Conservation (phyloP, 2,329 filamentous ascomycete species). For the Aspergillus sp. region DNA sequence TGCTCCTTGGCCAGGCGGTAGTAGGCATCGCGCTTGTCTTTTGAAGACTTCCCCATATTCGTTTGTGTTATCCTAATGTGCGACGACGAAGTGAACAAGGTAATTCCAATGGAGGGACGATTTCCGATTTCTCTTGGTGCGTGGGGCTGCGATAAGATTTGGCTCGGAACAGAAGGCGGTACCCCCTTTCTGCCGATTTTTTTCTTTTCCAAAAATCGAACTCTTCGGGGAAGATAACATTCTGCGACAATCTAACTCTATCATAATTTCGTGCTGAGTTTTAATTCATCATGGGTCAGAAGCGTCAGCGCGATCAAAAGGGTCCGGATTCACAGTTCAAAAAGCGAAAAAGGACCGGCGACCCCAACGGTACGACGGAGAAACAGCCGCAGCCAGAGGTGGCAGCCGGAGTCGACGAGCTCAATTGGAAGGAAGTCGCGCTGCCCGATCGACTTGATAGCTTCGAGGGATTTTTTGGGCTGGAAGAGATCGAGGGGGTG, state of each 20-base stretch:
- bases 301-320: conserved; percentile 35
- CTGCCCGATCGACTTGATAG: conserved; percentile 78
- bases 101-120: background rate
- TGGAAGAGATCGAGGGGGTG: conserved; percentile 90
- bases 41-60: conserved; percentile 91
- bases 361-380: conserved; percentile 14
- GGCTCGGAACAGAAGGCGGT: conserved; percentile 22
- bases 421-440: conserved; percentile 64
- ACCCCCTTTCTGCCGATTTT: conserved; percentile 37
- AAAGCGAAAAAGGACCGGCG: conserved; percentile 36
- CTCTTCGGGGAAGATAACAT: background rate
- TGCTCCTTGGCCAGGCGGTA: conserved; percentile 98
- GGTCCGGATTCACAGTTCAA: conserved; percentile 27
- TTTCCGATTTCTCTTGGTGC: conserved; percentile 20
- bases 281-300: conserved; percentile 32
- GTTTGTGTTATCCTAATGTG: background rate
- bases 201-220: conserved; percentile 21
- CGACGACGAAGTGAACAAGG: background rate
- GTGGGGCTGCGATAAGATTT: conserved; percentile 41
- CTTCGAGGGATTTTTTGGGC: conserved; percentile 87
- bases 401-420: conserved; percentile 47
- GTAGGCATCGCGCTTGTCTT: conserved; percentile 97
- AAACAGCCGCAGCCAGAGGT: conserved; percentile 25
- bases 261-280: background rate
- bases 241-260: conserved; percentile 5